Base-by-base conservation (phyloP, 148 eudicot genomes). In the Chenopodium formosanum region DNA sequence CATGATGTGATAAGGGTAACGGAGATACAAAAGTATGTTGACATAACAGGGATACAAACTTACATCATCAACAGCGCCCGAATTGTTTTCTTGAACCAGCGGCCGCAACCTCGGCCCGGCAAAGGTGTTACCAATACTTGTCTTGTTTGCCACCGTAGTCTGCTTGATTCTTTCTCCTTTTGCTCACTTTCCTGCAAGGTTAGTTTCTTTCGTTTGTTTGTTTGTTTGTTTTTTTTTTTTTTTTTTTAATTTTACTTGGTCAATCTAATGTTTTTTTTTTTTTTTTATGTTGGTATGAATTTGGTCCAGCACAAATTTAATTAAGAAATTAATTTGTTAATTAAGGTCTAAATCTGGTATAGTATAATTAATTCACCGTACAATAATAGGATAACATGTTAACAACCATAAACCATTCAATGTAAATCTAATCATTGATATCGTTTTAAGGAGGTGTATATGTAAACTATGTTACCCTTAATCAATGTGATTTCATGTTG, bases 101-200 rank as follows among this genome's bases (percentile, higher is more conserved):
- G 90, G 80, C 92, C 90, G 22, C 92, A 90, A 79, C 90, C 88
- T 3, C 82, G 88, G 64, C 90, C 89, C 37, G 90, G 89, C 0
- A 90, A 90, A 85, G 90, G 88, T 7, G 90, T 90, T 68, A 87
- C 90, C 65, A 88, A 86, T 40, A 88, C 92, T 19, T 90, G 92
- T 75, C 78, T 82, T 53, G 90, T 90, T 22, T 90, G 92, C 73
- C 85, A 88, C 37, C 89, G 92, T 48, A 85, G 89, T 73, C 89
- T 90, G 27, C 90, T 86, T 34, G 92, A 90, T 70, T 88, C 90
- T 77, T 89, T 86, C 87, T 58, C 83, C 22, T 86, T 89, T 69
- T 89, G 91, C 62, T 89, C 91, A 11, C 87, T 90, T 68, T 86
- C 86, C 34, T 90, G 92, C 87, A 90, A 90, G 92, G 92, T 90